A percentile compares a stretch with the other conserved stretches of the same genome.
Evolutionary conservation across 2,329 filamentous ascomycete genomes (phyloP).

Genomic region (Endoconidiophora laricicola): DNA sequence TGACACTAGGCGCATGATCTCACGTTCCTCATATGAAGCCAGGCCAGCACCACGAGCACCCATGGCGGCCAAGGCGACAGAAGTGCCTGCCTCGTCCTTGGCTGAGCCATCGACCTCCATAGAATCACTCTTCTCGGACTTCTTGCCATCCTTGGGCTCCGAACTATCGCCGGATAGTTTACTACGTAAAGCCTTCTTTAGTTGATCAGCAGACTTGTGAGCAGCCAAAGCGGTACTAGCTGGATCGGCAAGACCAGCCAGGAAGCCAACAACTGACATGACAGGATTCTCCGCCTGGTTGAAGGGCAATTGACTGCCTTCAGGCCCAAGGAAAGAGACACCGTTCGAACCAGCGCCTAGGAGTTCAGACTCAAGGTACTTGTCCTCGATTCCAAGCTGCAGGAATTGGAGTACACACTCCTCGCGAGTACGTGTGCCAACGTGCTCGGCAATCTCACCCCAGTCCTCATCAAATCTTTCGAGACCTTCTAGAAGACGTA

Average conservation of each 20-base stretch:
- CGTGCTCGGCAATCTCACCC: slow-evolving; percentile 82
- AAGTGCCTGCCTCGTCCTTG: slow-evolving; percentile 35
- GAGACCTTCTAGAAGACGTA: slow-evolving; percentile 78
- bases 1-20: slow-evolving; percentile 86
- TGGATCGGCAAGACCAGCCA: slow-evolving; percentile 81
- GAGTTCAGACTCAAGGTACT: slow-evolving; percentile 69
- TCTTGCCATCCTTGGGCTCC: slow-evolving; percentile 30
- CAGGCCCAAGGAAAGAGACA: slow-evolving; percentile 50
- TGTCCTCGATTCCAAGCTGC: slow-evolving; percentile 92
- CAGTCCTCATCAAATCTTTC: slow-evolving; percentile 94
- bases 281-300: slow-evolving; percentile 90
- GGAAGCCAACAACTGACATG: slow-evolving; percentile 87
- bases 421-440: slow-evolving; percentile 78
- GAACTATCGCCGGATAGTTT: slow-evolving; percentile 46
- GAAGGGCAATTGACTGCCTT: slow-evolving; percentile 72
- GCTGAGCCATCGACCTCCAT: slow-evolving; percentile 44
- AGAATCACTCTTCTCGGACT: slow-evolving; percentile 28
- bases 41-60: slow-evolving; percentile 75
- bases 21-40: slow-evolving; percentile 88
- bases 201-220: slow-evolving; percentile 70
- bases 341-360: slow-evolving; percentile 36
- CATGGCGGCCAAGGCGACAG: slow-evolving; percentile 69
- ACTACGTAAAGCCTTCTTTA: slow-evolving; percentile 62
- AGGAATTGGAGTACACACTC: slow-evolving; percentile 96
- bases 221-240: slow-evolving; percentile 81